phyloP scores from a whole-genome alignment of 176 grass and related monocot genomes.

The Avena sativa region DNA sequence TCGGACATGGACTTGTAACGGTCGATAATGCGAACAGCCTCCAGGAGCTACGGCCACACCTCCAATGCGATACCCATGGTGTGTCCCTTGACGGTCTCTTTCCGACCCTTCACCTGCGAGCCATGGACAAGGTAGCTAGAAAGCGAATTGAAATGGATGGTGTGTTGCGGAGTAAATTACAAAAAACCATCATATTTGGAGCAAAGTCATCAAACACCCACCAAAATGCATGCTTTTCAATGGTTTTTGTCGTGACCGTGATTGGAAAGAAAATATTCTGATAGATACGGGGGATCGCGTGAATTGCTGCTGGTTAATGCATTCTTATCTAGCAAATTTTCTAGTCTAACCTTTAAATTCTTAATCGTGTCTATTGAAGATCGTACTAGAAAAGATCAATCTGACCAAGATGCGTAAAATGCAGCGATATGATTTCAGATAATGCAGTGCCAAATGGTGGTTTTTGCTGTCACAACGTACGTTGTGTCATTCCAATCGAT shows the following conservation, averaged over 20 bases:
- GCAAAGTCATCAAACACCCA: no score
- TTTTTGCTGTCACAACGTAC: background rate
- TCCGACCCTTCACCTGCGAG: slow-evolving; percentile 21
- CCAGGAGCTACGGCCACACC: background rate
- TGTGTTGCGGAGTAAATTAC: background rate
- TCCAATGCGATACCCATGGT: background rate
- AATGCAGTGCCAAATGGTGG: no score
- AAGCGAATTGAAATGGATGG: background rate
- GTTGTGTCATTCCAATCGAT: background rate
- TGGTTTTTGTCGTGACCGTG: background rate
- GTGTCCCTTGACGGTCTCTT: slow-evolving; percentile 36
- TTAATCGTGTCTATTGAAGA: background rate
- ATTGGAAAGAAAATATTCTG: background rate
- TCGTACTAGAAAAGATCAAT: no score
- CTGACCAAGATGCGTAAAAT: no score
- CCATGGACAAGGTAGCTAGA: background rate
- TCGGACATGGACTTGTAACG: slow-evolving; percentile 54
- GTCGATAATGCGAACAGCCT: background rate
- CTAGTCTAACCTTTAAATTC: background rate
- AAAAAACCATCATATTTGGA: no score
- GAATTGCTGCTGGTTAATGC: background rate
- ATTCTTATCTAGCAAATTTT: background rate
- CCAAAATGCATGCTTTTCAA: background rate
- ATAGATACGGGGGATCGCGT: background rate
- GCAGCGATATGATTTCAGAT: no score